These are phyloP conservation scores for Saccharomycopsis selenospora DNA, from an alignment of 805 yeast species.

Conservation along the genomic window DNA sequence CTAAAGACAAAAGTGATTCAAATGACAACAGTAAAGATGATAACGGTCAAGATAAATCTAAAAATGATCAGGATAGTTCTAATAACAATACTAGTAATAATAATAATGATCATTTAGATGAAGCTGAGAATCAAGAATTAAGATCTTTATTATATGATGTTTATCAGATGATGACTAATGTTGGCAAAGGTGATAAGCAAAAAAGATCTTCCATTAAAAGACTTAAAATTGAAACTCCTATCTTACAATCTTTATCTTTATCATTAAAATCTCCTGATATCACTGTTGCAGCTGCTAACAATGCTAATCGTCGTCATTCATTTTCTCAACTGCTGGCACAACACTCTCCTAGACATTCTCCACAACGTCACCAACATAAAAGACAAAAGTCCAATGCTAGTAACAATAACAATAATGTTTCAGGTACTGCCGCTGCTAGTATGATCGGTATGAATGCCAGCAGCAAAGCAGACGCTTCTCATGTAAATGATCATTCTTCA, in stretches of 20 bases:
- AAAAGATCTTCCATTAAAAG: conserved; percentile 12
- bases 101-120: conserved; percentile 10
- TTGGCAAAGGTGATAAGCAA: conserved; percentile 10
- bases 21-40: neutral
- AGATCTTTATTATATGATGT: conserved; percentile 13
- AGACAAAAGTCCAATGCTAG: conserved; percentile 1
- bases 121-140: conserved; percentile 19
- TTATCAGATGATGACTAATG: conserved; percentile 15
- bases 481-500: neutral
- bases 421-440: no score
- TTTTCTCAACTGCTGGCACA: neutral
- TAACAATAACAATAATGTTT: neutral
- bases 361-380: conserved; percentile 2
- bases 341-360: conserved; percentile 1
- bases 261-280: conserved; percentile 10
- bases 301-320: neutral
- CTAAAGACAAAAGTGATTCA: neutral
- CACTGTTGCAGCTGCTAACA: neutral
- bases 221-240: conserved; percentile 14
- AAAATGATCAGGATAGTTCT: neutral
- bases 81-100: neutral
- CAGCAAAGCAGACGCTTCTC: neutral
- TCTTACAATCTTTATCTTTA: conserved; percentile 4
- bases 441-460: neutral
- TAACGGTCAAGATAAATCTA: neutral